Evolutionary conservation across 495 filamentous ascomycete species (phyloP).

Genomic region (Aspergillus nidulans): DNA sequence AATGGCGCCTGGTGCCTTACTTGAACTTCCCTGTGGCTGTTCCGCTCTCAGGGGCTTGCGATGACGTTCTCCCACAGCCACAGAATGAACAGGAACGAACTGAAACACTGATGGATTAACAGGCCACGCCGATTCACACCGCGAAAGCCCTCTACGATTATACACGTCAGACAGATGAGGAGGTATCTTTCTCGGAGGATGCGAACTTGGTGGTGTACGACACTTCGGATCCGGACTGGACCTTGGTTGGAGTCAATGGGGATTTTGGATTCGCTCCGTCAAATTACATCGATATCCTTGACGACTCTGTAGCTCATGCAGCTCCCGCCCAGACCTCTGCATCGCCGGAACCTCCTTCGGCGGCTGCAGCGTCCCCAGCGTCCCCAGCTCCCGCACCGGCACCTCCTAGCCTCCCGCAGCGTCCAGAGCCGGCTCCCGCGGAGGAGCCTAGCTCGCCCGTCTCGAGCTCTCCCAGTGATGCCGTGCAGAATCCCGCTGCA

Average conservation of each 20-base stretch:
- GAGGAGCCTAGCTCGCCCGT: slow-evolving; percentile 22
- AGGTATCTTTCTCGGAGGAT: slow-evolving; percentile 93
- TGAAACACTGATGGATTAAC: neutral
- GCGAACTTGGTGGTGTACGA: slow-evolving; percentile 81
- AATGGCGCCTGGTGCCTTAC: neutral
- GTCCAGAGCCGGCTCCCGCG: slow-evolving; percentile 23
- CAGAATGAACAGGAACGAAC: neutral
- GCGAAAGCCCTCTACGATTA: slow-evolving; percentile 95
- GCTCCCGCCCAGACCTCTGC: slow-evolving; percentile 22
- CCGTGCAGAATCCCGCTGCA: slow-evolving; percentile 62
- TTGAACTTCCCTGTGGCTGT: neutral
- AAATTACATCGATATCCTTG: slow-evolving; percentile 82
- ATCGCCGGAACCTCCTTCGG: slow-evolving; percentile 26
- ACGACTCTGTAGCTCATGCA: slow-evolving; percentile 17
- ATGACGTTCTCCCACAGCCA: slow-evolving; percentile 7
- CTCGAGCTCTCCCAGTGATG: slow-evolving; percentile 26
- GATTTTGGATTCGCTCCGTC: slow-evolving; percentile 96
- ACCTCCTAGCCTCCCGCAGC: slow-evolving; percentile 38
- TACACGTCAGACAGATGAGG: slow-evolving; percentile 93
- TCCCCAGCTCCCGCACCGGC: slow-evolving; percentile 11
- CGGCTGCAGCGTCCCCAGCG: slow-evolving; percentile 25
- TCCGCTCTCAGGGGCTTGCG: slow-evolving; percentile 16
- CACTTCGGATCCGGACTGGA: slow-evolving; percentile 92
- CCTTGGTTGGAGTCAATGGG: slow-evolving; percentile 75
- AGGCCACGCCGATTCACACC: slow-evolving; percentile 67